phyloP scores from a whole-genome alignment of 164 flowering plant species.

The Tetrastigma voinierianum region DNA sequence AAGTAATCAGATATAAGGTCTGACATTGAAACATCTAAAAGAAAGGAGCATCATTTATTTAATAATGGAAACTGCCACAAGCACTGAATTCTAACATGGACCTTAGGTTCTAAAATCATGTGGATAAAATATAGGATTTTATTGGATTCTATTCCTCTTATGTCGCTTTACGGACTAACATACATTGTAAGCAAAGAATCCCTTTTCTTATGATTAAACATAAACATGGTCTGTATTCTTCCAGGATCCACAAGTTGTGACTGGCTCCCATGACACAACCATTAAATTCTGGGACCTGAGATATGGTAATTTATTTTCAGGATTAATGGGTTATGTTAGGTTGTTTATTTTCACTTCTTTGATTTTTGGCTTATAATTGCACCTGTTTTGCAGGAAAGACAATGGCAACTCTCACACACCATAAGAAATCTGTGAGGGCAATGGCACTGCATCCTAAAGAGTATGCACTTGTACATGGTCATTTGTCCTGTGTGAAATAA shows the following conservation, averaged over 20 bases:
- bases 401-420: constrained; percentile 90
- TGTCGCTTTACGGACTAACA: neutral
- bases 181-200: neutral
- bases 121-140: too few relatives aligned
- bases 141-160: neutral
- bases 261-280: constrained; percentile 96
- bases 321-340: neutral
- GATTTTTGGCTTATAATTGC: neutral
- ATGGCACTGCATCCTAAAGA: constrained; percentile 93
- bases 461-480: constrained; percentile 38
- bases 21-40: too few relatives aligned
- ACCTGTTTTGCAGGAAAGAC: constrained; percentile 64
- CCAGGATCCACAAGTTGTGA: constrained; percentile 99
- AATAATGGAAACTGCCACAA: too few relatives aligned
- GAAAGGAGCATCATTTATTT: too few relatives aligned
- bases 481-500: constrained; percentile 1
- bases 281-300: constrained; percentile 98
- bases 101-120: too few relatives aligned
- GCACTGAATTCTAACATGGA: too few relatives aligned
- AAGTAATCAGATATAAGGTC: too few relatives aligned
- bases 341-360: neutral
- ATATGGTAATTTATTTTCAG: constrained; percentile 47
- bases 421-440: constrained; percentile 98
- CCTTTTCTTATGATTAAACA: constrained; percentile 1
- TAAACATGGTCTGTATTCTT: constrained; percentile 5